Base-by-base conservation (phyloP, 805 yeast species). In the Kazachstania martiniae region DNA sequence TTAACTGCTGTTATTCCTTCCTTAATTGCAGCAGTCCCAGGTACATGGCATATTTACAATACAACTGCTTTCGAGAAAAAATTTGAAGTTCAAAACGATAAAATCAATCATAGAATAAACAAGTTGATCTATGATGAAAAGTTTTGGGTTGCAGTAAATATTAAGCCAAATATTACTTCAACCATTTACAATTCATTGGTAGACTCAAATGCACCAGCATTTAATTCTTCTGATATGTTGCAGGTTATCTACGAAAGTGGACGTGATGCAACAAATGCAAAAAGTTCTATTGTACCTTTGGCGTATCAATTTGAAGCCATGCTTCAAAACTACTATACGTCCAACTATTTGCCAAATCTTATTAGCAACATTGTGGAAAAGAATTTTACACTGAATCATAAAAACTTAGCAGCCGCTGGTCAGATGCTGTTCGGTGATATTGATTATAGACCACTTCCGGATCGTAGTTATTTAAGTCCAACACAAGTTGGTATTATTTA, bases 401-500 rank as follows among this genome's bases (percentile, higher is more conserved):
- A 9, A 6, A 36, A 34, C 15, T 25, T 38, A 10, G 28, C 38
- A 8, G n/a, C 17, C 4, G 5, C 10, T n/a, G 21, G 27, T 26
- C n/a, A 56, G 68, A 12, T 39, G 36, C 33, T 38, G 1, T 59
- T 71, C 34, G 19, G 39, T 1, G 52, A 42, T 25, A 27, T 46
- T 3, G 85, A 80, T 46, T 53, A 62, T 31, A 59, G 63, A n/a
- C 81, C 82, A 2, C 62, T 59, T 32, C 53, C 54, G 1, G 59
- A 72, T 43, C 60, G 70, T 3, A 73, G 70, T 4, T 48, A 75
- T 10, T 43, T 66, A 27, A 86, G 86, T 1, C 85, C 87, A 4
- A 53, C 74, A 4, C 89, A 80, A 51, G 77, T 81, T 38, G 91
- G 91, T 32, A 64, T 79, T 41, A 77, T 82, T 51, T 81, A 74